Evolutionary conservation across 2,329 filamentous ascomycete species (phyloP).

Genomic region (Sporothrix protearum): DNA sequence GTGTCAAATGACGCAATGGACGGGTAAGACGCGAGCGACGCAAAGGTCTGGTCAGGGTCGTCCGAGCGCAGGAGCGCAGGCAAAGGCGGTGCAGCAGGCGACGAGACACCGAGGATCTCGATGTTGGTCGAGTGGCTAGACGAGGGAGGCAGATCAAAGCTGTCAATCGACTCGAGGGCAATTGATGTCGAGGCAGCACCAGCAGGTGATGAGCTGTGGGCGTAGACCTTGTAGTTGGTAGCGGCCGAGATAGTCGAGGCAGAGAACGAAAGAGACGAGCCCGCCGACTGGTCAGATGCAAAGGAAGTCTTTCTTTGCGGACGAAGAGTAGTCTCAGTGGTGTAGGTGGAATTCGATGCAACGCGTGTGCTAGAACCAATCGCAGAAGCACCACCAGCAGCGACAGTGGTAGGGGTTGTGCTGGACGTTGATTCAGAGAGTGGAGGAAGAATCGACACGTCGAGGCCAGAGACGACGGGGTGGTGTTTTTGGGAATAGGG

Average conservation of each 20-base stretch:
- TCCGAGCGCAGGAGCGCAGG: constrained; percentile 21
- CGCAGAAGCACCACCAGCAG: constrained; percentile 2
- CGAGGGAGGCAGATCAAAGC: constrained; percentile 39
- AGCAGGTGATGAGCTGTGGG: constrained; percentile 43
- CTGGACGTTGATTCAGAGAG: constrained; percentile 36
- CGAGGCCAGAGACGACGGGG: constrained; percentile 2
- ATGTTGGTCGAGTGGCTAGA: constrained; percentile 48
- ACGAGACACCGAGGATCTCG: constrained; percentile 50
- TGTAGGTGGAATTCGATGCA: not conserved
- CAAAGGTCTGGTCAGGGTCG: constrained; percentile 26
- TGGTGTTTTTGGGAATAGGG: constrained; percentile 17
- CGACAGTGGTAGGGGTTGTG: constrained; percentile 15
- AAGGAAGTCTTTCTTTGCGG: constrained; percentile 38
- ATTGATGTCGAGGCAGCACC: not conserved
- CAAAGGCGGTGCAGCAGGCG: constrained; percentile 43
- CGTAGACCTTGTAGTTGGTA: constrained; percentile 55
- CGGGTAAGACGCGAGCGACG: constrained; percentile 32
- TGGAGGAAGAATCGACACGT: constrained; percentile 32
- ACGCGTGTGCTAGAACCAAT: not conserved
- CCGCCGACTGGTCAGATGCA: constrained; percentile 36
- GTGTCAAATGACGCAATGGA: constrained; percentile 29
- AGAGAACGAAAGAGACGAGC: constrained; percentile 34
- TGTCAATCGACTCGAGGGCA: constrained; percentile 38
- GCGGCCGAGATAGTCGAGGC: constrained; percentile 50
- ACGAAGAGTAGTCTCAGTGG: not conserved